A percentile compares a stretch with the other conserved stretches of the same genome.
Evolutionary conservation across 2,329 filamentous ascomycete genomes (phyloP).

Genomic region (Tolypocladium amazonense): DNA sequence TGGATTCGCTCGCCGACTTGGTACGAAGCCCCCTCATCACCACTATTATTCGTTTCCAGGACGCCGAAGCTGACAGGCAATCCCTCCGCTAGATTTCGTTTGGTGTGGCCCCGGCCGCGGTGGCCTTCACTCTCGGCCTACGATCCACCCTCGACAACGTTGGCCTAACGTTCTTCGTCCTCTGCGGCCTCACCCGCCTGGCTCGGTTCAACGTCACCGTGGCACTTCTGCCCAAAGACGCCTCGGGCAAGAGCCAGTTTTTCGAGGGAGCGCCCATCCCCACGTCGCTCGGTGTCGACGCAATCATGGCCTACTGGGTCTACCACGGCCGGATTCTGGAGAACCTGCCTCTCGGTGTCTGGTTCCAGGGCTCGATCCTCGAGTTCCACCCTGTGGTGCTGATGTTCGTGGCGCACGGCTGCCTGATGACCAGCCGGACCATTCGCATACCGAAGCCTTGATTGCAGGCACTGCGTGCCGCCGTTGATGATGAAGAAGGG

Average conservation of each 20-base stretch:
- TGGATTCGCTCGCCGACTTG: constrained; percentile 91
- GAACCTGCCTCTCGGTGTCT: constrained; percentile 64
- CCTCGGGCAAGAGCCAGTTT: constrained; percentile 81
- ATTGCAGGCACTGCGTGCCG: neutral
- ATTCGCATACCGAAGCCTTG: constrained; percentile 88
- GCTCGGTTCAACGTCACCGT: constrained; percentile 98
- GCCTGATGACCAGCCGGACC: constrained; percentile 89
- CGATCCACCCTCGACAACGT: constrained; percentile 78
- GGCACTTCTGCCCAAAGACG: constrained; percentile 80
- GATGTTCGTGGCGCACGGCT: constrained; percentile 81
- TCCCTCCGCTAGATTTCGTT: constrained; percentile 72
- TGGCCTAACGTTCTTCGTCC: constrained; percentile 75
- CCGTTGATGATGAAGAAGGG: neutral
- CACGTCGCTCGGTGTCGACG: constrained; percentile 71
- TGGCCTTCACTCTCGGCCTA: constrained; percentile 81
- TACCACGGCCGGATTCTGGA: constrained; percentile 69
- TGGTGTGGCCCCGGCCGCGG: constrained; percentile 77
- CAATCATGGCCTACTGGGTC: constrained; percentile 84
- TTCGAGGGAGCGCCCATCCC: constrained; percentile 97
- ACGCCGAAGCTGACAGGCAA: neutral
- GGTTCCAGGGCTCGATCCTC: constrained; percentile 53
- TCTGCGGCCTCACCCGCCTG: constrained; percentile 85
- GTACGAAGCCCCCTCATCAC: constrained; percentile 37
- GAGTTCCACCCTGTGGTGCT: constrained; percentile 79
- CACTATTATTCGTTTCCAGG: no score